Conservation (phyloP, 2,329 filamentous ascomycete genomes). For the Penicillium sp. region DNA sequence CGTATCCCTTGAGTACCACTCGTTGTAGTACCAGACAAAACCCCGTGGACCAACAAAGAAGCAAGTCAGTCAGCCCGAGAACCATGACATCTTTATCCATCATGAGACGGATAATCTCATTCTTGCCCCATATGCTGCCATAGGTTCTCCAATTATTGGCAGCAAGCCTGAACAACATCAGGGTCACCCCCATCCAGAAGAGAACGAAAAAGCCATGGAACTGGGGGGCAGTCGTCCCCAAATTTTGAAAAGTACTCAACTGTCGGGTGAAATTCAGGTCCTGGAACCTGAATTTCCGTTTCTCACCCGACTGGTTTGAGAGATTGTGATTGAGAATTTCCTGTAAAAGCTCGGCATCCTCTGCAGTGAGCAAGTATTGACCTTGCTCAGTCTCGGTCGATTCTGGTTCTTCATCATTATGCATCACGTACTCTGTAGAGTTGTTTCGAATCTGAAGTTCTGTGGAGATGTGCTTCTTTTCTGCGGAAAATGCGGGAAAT, state of each 20-base stretch:
- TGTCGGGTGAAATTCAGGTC: constrained; percentile 63
- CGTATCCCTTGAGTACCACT: constrained; percentile 48
- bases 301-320: constrained; percentile 29
- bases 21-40: constrained; percentile 60
- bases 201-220: constrained; percentile 74
- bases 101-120: constrained; percentile 66
- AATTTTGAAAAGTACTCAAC: constrained; percentile 66
- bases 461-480: too few relatives aligned
- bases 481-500: neutral
- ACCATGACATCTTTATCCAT: constrained; percentile 46
- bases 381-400: constrained; percentile 9
- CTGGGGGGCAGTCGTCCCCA: constrained; percentile 54
- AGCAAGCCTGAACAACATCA: constrained; percentile 59
- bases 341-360: constrained; percentile 41
- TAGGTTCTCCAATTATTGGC: constrained; percentile 60
- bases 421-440: neutral
- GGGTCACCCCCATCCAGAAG: constrained; percentile 57
- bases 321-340: constrained; percentile 40
- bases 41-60: constrained; percentile 58
- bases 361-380: constrained; percentile 42
- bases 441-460: neutral
- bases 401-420: neutral
- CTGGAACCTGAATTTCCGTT: constrained; percentile 35
- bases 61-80: constrained; percentile 54
- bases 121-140: constrained; percentile 60